Base-by-base conservation (phyloP, 176 grass and related monocot genomes). In the Eremochloa ophiuroides region DNA sequence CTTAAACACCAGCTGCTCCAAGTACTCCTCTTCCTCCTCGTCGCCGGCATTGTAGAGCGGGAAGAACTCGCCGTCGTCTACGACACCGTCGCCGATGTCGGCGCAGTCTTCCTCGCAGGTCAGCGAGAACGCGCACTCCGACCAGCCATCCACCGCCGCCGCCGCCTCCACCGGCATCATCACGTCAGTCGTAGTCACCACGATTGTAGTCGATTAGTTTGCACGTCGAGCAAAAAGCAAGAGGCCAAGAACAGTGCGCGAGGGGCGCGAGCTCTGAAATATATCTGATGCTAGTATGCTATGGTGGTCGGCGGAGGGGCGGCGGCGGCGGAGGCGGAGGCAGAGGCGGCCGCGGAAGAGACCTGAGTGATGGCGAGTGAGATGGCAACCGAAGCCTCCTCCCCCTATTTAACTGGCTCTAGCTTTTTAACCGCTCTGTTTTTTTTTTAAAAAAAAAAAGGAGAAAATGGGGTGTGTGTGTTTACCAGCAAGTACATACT, bases 101-200 rank as follows among this genome's bases (percentile, higher is more conserved):
- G 82, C 35, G 85, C 88, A 56, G 65, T 97, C 87, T 41, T 97
- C 94, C 66, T 92, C 85, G 80, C 94, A 97, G 26, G 89, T 82
- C 13, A 97, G 85, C 46, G 88, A 90, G 83, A 91, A 92, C 63
- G 87, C 73, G 26, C 91, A 91, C 14, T 83, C 74, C 65, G 78
- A 26, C 66, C 73, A 85, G 43, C 82, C 83, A 47, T 82, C 86
- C 28, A n/a, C 81, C 30, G 61, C 37, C 37, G 37, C 44, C 39
- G 63, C 79, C 18, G 58, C 85, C 55, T 30, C 82, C 82, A 72
- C 80, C 65, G 56, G 33, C 82, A 51, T 62, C 82, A 67, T 67
- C 59, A 58, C 23, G 51, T 56, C 51, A 56, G 18, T 8, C 8
- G 29, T 35, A n/a, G 34, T 35, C 70, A 41, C n/a, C 18, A 35